These are phyloP conservation scores for Leptoxyphium fumago DNA, from an alignment of 2,329 filamentous ascomycete species.

Conservation along the genomic window DNA sequence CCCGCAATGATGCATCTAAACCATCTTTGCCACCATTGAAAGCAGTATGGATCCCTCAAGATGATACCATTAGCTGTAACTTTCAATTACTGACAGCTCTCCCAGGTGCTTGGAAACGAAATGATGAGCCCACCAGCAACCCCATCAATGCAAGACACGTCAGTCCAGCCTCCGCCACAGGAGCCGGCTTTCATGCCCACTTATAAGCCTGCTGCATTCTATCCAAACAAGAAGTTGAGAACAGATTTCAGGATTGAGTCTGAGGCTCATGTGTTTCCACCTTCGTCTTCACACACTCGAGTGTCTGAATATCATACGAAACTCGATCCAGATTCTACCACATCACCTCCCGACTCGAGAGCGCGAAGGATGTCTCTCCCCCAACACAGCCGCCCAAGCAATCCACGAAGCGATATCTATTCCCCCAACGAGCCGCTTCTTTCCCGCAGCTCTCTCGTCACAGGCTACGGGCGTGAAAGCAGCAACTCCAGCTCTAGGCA, in stretches of 20 bases:
- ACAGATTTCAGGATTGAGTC: constrained; percentile 9
- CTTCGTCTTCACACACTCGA: background rate
- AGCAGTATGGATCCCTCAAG: constrained; percentile 10
- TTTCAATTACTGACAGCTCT: too few relatives aligned
- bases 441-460: background rate
- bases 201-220: constrained; percentile 20
- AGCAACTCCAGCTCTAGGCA: background rate
- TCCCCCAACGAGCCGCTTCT: background rate
- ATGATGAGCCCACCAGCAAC: constrained; percentile 17
- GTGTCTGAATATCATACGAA: background rate
- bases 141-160: constrained; percentile 11
- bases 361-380: constrained; percentile 1
- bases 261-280: background rate
- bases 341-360: background rate
- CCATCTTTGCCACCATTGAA: constrained; percentile 21
- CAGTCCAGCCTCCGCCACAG: constrained; percentile 15
- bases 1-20: constrained; percentile 11
- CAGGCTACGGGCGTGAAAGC: background rate
- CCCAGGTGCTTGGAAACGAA: constrained; percentile 16
- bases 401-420: background rate
- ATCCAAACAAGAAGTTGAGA: constrained; percentile 21
- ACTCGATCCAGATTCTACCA: background rate
- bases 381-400: background rate
- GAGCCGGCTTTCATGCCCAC: constrained; percentile 18
- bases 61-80: too few relatives aligned